Evolutionary conservation across 176 grass and related monocot genomes (phyloP), one percentile per base, ranked within the genome.

Genomic region (Carex kokanica): DNA sequence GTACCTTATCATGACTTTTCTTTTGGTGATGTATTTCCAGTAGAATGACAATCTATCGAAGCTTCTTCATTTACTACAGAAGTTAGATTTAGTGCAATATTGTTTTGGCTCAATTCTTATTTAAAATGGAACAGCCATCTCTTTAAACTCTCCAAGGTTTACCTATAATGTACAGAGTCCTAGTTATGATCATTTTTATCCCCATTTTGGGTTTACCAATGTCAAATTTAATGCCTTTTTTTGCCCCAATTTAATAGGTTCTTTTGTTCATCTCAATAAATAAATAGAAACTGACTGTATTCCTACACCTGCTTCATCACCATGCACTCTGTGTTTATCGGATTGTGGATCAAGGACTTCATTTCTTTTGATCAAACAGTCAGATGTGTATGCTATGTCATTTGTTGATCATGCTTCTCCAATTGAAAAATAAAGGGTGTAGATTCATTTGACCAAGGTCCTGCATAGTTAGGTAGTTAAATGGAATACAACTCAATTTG

Each of bases 1-100:
- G 84, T 78, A 29, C 88, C 88, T 3, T 84, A 84, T 85, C 97
- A 99, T 90, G 93, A 99, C 80, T 99, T 99, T 79, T 95, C 93
- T 43, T 93, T 90, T 85, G 81, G 59, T 3, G 96, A 95, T 68
- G 75, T 99, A 59, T 83, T 93, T 49, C 92, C 89, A 41, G 57
- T 77, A 61, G 82, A 87, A 91, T 91, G 86, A 93, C 14, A 77
- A 80, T 67, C 23, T 9, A 55, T 12, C 47, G 17, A 27, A 77
- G 24, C 4, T 29, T 77, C 49, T 54, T 8, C 13, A 77, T 54
- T 43, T 75, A 47, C 72, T 23, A 16, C 5, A 17, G 23, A 54
- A 54, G 49, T 75, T 75, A 55, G 72, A 24, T 17, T 75, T 31
- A 54, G 47, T 54, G 47, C 18, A 72, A 69, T 55, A 75, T 53